Base-by-base conservation (phyloP, 805 yeast genomes). In the Hanseniaspora taiwanica region DNA sequence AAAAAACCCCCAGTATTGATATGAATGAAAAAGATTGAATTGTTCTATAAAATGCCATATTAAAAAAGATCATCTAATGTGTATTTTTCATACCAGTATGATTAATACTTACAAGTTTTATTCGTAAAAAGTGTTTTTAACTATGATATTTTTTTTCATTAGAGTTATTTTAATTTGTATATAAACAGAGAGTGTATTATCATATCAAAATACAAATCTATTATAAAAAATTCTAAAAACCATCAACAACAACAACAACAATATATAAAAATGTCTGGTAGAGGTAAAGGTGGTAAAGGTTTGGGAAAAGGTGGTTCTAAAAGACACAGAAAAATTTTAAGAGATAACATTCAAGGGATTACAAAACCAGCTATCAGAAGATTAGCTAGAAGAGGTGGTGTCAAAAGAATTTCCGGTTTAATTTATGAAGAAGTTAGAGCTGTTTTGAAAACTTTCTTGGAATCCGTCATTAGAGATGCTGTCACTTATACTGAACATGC, bases 301-400 rank as follows among this genome's bases (percentile, higher is more conserved):
- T 78, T 89, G 59, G 97, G 97, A 64, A 89, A 89, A 74, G 96
- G 96, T 72, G 97, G 97, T 74, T 96, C 97, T 60, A 87, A 87
- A 79, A 85, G 97, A 71, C 97, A 87, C 86, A 84, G 97, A 79
- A 87, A 86, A 83, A 83, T 89, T 70, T 76, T 86, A 56, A 86
- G 97, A 76, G 97, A 89, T 70, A 89, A 89, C 89, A 87, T 89
- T 55, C 96, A 86, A 73, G 97, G 97, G 76, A 87, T 87, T 65
- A 87, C 97, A 49, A 87, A 87, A 80, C 97, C 97, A 66, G 97
- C 97, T 64, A 87, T 87, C 66, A 85, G 97, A 76, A 87, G 97
- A 83, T 81, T 87, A 60, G 97, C 97, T 43, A 87, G 97, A 80
- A 85, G 97, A 83, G 97, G 97, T 74, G 97, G 97, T 86, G 97